Evolutionary conservation across 192 early-diverging fungal genomes (phyloP).

Genomic region (Backusella liffmaniae): DNA sequence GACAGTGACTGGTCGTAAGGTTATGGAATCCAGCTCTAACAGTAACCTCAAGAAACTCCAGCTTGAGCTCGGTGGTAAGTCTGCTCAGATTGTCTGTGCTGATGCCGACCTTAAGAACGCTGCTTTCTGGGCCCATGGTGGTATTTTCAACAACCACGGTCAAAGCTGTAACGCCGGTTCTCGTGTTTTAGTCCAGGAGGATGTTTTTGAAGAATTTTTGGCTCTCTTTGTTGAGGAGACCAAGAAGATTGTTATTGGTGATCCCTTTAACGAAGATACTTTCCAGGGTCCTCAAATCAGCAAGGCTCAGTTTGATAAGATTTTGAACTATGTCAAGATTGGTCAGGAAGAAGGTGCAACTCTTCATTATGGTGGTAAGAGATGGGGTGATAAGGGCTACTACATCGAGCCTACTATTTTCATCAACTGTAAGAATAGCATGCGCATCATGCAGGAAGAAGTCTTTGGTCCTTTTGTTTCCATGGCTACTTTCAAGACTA

Average conservation of each 20-base stretch:
- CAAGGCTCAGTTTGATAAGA: conserved; percentile 56
- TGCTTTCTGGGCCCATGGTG: conserved; percentile 1
- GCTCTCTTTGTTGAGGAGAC: background rate
- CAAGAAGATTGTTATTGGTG: conserved; percentile 43
- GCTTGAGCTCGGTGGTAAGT: conserved; percentile 24
- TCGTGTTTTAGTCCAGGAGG: conserved; percentile 53
- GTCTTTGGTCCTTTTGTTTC: conserved; percentile 86
- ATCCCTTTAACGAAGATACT: conserved; percentile 35
- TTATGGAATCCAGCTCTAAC: conserved; percentile 9
- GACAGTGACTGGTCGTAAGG: background rate
- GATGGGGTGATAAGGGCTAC: conserved; percentile 55
- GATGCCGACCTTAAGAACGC: conserved; percentile 23
- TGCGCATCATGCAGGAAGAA: conserved; percentile 64
- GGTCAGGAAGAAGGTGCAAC: conserved; percentile 20
- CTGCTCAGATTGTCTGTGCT: conserved; percentile 18
- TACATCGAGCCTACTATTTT: conserved; percentile 77
- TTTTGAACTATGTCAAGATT: conserved; percentile 24
- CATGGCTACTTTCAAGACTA: conserved; percentile 68
- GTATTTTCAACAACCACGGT: conserved; percentile 46
- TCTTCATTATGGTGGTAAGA: conserved; percentile 20
- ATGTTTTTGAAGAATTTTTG: conserved; percentile 39
- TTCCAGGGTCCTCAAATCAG: conserved; percentile 55
- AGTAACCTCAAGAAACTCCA: conserved; percentile 25
- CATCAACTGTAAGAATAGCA: conserved; percentile 45
- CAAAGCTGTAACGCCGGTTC: conserved; percentile 53